Percentiles rank a stretch among this genome's conserved stretches.
Conservation (phyloP, 148 eudicot genomes). For the Silene uniflora region DNA sequence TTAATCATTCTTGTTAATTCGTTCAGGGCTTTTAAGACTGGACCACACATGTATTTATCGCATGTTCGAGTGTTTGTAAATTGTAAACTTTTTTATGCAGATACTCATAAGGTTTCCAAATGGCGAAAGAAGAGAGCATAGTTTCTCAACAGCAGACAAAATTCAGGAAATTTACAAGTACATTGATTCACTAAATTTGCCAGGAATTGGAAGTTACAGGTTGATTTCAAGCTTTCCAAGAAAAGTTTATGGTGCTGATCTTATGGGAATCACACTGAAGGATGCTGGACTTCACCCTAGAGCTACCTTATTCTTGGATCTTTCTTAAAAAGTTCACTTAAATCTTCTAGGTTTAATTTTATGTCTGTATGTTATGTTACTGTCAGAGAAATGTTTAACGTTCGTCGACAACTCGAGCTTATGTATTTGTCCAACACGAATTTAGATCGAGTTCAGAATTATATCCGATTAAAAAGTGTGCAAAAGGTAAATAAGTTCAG, state of each 20-base stretch:
- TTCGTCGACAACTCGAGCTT: neutral
- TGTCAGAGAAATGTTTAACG: neutral
- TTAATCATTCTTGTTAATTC: neutral
- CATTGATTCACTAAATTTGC: slow-evolving; percentile 60
- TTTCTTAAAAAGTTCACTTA: slow-evolving; percentile 25
- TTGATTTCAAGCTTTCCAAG: slow-evolving; percentile 78
- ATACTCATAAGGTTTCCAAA: slow-evolving; percentile 78
- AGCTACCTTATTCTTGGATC: slow-evolving; percentile 75
- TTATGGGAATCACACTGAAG: slow-evolving; percentile 54
- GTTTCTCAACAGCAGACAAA: slow-evolving; percentile 59
- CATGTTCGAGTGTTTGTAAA: no score
- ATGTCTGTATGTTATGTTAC: no score
- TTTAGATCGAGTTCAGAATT: no score
- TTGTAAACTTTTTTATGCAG: slow-evolving; percentile 27
- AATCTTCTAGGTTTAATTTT: neutral
- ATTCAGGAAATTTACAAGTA: slow-evolving; percentile 52
- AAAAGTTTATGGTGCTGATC: slow-evolving; percentile 73
- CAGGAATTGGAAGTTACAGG: slow-evolving; percentile 55
- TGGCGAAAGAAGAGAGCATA: slow-evolving; percentile 69
- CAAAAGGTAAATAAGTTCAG: no score
- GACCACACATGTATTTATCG: no score
- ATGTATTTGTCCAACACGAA: neutral
- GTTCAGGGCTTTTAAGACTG: neutral
- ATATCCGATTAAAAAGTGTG: no score
- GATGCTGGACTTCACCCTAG: slow-evolving; percentile 80